Evolutionary conservation across 345 rosid species (phyloP).

Genomic region (Acer campestre): DNA sequence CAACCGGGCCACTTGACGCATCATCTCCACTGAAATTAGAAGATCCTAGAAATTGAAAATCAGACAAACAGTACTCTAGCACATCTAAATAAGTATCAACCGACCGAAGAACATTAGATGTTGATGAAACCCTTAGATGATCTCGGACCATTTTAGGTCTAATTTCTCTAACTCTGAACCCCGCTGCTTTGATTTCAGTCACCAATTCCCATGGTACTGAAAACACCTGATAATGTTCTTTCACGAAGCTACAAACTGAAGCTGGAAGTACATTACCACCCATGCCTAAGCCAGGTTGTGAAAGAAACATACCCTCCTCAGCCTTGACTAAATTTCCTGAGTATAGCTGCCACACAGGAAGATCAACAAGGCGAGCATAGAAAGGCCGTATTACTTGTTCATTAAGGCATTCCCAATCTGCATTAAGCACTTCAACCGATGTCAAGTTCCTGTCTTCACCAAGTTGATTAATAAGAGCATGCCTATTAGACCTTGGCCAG

Average conservation of each 20-base stretch:
- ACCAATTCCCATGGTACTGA: constrained; percentile 94
- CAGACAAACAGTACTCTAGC: constrained; percentile 89
- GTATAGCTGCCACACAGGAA: constrained; percentile 93
- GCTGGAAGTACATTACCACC: constrained; percentile 80
- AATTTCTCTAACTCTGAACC: constrained; percentile 70
- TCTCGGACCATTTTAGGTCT: constrained; percentile 96
- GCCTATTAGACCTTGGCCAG: constrained; percentile 75
- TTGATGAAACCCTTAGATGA: constrained; percentile 65
- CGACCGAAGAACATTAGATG: constrained; percentile 73
- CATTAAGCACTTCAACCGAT: constrained; percentile 39
- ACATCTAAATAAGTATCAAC: constrained; percentile 89
- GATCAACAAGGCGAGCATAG: constrained; percentile 78
- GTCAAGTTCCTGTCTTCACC: constrained; percentile 32
- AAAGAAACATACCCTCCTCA: constrained; percentile 94
- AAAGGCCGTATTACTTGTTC: constrained; percentile 85
- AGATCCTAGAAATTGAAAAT: constrained; percentile 56
- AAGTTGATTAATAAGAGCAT: constrained; percentile 32
- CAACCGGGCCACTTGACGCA: constrained; percentile 26
- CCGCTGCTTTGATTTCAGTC: constrained; percentile 80
- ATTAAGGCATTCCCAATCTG: constrained; percentile 79
- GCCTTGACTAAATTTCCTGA: constrained; percentile 89
- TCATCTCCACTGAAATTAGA: constrained; percentile 36
- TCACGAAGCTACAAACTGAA: constrained; percentile 93
- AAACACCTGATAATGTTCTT: constrained; percentile 91
- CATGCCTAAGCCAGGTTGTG: constrained; percentile 84